A percentile compares a stretch with the other conserved stretches of the same genome.
Conservation (phyloP, 306 rosid genomes). For the Sindora glabra region DNA sequence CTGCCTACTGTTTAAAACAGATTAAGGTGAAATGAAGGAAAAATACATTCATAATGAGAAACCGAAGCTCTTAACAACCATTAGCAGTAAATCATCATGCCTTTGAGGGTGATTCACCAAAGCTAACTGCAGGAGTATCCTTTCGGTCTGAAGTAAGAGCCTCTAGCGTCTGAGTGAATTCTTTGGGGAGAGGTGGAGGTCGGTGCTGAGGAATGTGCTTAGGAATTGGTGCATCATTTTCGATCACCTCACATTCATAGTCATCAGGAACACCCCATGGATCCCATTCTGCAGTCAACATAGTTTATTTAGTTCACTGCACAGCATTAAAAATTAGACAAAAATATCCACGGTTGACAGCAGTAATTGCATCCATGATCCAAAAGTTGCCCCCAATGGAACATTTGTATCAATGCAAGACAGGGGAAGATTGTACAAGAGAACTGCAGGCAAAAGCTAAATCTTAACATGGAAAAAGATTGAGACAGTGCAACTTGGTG, state of each 20-base stretch:
- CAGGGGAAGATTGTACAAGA: no score
- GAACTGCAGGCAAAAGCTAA: no score
- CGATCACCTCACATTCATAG: conserved; percentile 74
- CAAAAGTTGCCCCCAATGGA: background rate
- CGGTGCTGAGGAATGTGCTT: conserved; percentile 76
- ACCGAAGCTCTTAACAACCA: conserved; percentile 12
- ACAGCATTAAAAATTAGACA: no score
- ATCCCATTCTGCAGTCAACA: conserved; percentile 68
- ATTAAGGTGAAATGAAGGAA: background rate
- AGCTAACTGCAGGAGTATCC: conserved; percentile 24
- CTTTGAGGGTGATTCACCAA: conserved; percentile 41
- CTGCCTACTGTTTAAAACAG: conserved; percentile 7
- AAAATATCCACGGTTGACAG: background rate
- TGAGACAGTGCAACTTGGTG: no score
- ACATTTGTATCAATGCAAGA: background rate
- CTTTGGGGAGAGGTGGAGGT: conserved; percentile 77
- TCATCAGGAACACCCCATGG: conserved; percentile 93
- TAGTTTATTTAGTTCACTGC: no score
- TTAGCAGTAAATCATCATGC: conserved; percentile 20
- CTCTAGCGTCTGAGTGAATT: conserved; percentile 54
- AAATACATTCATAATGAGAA: conserved; percentile 15
- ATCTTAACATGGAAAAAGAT: no score
- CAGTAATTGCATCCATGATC: background rate
- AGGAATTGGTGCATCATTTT: conserved; percentile 86
- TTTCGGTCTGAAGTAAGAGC: conserved; percentile 20